These are phyloP conservation scores for Boletales sp. DNA, from an alignment of 768 basidiomycete genomes.

Conservation along the genomic window DNA sequence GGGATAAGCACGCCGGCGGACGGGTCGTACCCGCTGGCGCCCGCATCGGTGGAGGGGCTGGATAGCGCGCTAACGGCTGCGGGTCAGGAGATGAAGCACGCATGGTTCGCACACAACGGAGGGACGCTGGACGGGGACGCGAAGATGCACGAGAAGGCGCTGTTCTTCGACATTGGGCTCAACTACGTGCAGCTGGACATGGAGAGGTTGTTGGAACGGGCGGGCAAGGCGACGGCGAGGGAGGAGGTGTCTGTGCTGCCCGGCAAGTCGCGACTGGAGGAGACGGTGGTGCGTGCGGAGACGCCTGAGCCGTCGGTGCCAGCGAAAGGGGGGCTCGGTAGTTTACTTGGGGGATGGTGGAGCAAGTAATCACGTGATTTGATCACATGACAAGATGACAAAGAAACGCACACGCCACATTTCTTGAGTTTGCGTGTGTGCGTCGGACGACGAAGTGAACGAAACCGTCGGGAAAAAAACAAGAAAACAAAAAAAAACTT, in stretches of 20 bases:
- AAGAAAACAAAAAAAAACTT: too few species aligned
- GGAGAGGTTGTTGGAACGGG: conserved; percentile 66
- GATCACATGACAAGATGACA: background rate
- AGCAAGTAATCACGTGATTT: conserved; percentile 35
- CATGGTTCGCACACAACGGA: conserved; percentile 79
- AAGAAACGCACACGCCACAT: conserved; percentile 22
- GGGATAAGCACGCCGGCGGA: conserved; percentile 38
- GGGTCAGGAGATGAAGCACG: conserved; percentile 54
- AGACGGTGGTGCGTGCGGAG: conserved; percentile 35
- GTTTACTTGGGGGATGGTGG: conserved; percentile 84
- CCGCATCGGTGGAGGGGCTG: conserved; percentile 44
- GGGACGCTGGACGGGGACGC: conserved; percentile 47
- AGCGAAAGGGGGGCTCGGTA: conserved; percentile 54
- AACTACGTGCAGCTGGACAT: conserved; percentile 89
- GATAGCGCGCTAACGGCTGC: conserved; percentile 49
- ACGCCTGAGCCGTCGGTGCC: conserved; percentile 49
- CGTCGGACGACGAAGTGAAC: conserved; percentile 7
- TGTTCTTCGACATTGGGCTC: conserved; percentile 93
- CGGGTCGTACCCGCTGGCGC: conserved; percentile 53
- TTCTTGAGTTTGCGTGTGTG: conserved; percentile 8
- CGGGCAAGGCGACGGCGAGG: conserved; percentile 48
- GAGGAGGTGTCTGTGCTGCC: conserved; percentile 19
- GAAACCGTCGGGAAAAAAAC: conserved; percentile 6
- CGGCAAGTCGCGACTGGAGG: conserved; percentile 56
- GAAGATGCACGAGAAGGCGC: conserved; percentile 68